Evolutionary conservation across 2,329 filamentous ascomycete species (phyloP), one percentile per base, ranked within the genome.

Genomic region (Microdochium bolleyi): DNA sequence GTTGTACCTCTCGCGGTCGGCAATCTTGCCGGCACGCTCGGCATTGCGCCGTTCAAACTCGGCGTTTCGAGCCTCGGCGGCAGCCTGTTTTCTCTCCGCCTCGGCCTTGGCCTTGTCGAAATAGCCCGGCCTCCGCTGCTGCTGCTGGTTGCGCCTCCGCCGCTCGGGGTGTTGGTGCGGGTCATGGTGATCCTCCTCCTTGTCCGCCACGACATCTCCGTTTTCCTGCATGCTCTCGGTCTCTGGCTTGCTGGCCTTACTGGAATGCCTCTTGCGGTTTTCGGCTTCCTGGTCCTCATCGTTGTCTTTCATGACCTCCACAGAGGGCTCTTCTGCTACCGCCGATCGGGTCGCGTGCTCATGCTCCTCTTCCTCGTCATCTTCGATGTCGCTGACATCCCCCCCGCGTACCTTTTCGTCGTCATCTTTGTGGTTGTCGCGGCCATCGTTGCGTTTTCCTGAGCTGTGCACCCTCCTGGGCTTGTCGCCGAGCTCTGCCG

Each of bases 21-120:
- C 85, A 3, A 80, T 72, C 56, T 82, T 81, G 58, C 77, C 77
- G 63, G 86, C 81, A 1, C 83, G 80, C 64, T 92, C 84, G 55
- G 82, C 80, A 57, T 81, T 79, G 38, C 75, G 71, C 19, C 69
- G 67, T 62, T 70, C 67, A 5, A 66, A 61, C 62, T 79, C 78
- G 34, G 64, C 65, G 3, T 63, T 61, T 22, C 72, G 69, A 49
- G 65, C 64, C 67, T 77, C 75, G 0, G 68, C 71, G 53, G 75
- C 71, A 5, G 67, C 61, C 54, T 62, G 67, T 52, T 65, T 68
- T 61, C 72, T 69, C 53, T 74, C 73, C 2, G 77, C 82, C 27
- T 75, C 61, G 8, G 63, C 64, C 56, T 76, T 71, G 64, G 84
- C 86, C 73, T 84, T 89, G 62, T 82, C 77, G 70, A 84, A 90